These are phyloP conservation scores for Xylaria sp. DNA, from an alignment of 2,329 filamentous ascomycete species.

Conservation along the genomic window DNA sequence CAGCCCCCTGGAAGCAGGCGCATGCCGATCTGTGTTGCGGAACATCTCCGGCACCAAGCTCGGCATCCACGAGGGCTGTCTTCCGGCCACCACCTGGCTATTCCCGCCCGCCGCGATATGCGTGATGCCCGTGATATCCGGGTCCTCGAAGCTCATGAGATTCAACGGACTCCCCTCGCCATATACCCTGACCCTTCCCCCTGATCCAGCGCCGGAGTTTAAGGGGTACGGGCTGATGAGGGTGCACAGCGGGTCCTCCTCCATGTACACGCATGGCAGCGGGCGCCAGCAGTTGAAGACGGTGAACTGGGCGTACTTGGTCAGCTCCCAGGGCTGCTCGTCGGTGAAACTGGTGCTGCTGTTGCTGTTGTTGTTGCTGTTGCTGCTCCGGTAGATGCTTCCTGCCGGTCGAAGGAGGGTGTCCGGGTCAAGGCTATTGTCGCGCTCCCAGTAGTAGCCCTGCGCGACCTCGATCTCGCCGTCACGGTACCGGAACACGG, in stretches of 20 bases:
- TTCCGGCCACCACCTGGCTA: conserved; percentile 24
- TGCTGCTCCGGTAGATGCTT: background rate
- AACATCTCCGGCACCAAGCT: conserved; percentile 34
- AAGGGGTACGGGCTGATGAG: background rate
- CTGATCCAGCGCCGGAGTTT: too few species aligned
- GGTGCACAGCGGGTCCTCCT: conserved; percentile 29
- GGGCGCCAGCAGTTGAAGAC: conserved; percentile 39
- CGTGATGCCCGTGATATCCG: conserved; percentile 27
- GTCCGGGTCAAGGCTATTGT: background rate
- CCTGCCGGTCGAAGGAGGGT: background rate
- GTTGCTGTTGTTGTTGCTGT: too few species aligned
- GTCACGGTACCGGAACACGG: conserved; percentile 30
- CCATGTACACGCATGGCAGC: conserved; percentile 34
- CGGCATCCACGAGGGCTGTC: conserved; percentile 38
- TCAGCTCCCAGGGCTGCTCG: background rate
- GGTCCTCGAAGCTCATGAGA: conserved; percentile 27
- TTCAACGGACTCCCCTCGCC: background rate
- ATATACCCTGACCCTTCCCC: background rate
- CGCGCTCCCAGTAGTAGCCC: conserved; percentile 22
- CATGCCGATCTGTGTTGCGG: conserved; percentile 11
- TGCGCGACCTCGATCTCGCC: conserved; percentile 8
- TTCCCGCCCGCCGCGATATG: conserved; percentile 14
- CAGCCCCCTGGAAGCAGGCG: conserved; percentile 27
- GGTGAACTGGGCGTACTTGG: conserved; percentile 29
- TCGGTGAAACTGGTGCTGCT: background rate